Conservation (phyloP, 192 early-diverging fungal genomes). For the Phlyctochytrium planicorne region DNA sequence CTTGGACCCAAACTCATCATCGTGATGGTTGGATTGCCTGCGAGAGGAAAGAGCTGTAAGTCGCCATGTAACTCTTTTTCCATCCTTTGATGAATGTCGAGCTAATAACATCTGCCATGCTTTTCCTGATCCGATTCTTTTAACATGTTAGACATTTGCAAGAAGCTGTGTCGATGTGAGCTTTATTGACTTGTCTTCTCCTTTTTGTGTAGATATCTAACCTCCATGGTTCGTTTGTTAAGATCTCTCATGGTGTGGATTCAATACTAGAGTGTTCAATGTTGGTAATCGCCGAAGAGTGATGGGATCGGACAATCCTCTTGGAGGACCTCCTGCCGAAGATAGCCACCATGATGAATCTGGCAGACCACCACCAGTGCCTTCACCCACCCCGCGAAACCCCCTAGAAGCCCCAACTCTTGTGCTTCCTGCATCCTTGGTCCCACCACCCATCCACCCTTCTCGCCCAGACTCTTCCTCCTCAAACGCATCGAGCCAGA, state of each 20-base stretch:
- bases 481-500: background rate
- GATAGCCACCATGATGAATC: background rate
- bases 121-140: constrained; percentile 4
- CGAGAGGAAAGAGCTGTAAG: constrained; percentile 80
- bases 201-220: constrained; percentile 64
- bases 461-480: background rate
- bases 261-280: constrained; percentile 76
- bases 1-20: constrained; percentile 88
- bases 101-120: background rate
- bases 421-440: background rate
- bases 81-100: constrained; percentile 9
- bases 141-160: constrained; percentile 90
- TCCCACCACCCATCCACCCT: background rate
- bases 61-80: constrained; percentile 1
- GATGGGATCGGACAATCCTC: background rate
- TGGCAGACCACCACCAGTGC: background rate
- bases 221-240: constrained; percentile 1
- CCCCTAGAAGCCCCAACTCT: background rate
- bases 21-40: constrained; percentile 96
- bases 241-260: constrained; percentile 49
- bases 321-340: background rate
- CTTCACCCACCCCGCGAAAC: background rate
- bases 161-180: constrained; percentile 90
- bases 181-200: constrained; percentile 51
- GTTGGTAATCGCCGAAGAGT: constrained; percentile 92